Evolutionary conservation across 441 rosid species (phyloP), one percentile per base, ranked within the genome.

Genomic region (Populus hybrid): DNA sequence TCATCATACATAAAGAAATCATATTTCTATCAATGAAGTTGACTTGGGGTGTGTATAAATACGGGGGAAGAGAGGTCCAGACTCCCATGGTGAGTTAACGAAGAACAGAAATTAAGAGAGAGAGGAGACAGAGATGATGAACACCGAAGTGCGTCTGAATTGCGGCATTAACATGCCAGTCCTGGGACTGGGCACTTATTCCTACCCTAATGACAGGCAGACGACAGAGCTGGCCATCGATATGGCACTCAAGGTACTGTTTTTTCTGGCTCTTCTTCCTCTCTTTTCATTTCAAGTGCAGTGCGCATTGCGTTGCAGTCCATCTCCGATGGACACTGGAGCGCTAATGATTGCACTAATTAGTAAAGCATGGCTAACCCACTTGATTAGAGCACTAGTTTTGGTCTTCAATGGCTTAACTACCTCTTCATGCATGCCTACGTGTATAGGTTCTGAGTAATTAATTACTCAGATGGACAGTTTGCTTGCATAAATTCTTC

Each of bases 111-210:
- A 28, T 28, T 28, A 28, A 28, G 30, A 5, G 30, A 20, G 12
- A 54, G 18, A 50, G 24, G 38, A 70, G 18, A 66, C 8, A 40
- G 42, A 72, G 54, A 83, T 67, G 76, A 70, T 30, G 78, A 78
- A 76, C 72, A 70, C 79, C 23, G 75, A 84, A 81, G 88, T 88
- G 69, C 84, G 87, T 67, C 84, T 95, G 84, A 90, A 87, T 67
- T 81, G 89, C 80, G 97, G 97, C 23, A 80, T 83, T 73, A 86
- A 84, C 10, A 87, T 95, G 66, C 97, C 98, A 32, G 78, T 85
- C 57, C 75, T 95, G 35, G 99, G 99, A 38, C 73, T 95, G 8
- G 99, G 97, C 78, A 92, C 99, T 84, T 95, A 84, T 72, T 86
- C 95, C 38, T 84, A 67, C 57, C 84, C 79, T 9, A 81, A 90